A percentile compares a stretch with the other conserved stretches of the same genome.
These are phyloP conservation scores for Tephrocybe rancida DNA, from an alignment of 768 basidiomycete genomes.

Conservation along the genomic window DNA sequence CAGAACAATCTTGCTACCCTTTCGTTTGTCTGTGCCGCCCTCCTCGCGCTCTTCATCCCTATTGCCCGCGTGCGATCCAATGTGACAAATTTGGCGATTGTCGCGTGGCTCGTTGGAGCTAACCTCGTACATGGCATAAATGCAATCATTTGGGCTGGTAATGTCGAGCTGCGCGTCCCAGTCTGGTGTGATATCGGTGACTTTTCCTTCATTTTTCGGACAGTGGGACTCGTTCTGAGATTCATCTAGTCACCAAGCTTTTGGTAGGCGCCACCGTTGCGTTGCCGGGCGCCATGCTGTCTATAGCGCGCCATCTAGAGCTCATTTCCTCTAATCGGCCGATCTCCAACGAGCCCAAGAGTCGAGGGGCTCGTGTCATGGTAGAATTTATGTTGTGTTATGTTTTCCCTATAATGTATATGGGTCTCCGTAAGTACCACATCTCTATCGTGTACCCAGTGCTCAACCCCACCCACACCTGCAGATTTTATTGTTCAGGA, in stretches of 20 bases:
- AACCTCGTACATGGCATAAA: constrained; percentile 60
- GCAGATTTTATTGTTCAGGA: constrained; percentile 61
- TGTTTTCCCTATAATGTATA: constrained; percentile 56
- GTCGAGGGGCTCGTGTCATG: constrained; percentile 41
- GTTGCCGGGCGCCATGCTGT: constrained; percentile 60
- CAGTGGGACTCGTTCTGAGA: background rate
- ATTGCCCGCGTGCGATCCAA: constrained; percentile 48
- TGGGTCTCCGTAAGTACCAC: constrained; percentile 55
- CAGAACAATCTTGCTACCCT: constrained; percentile 36
- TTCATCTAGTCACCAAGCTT: constrained; percentile 54
- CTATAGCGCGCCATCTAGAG: constrained; percentile 57
- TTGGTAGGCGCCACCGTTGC: constrained; percentile 54
- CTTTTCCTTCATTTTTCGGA: constrained; percentile 19
- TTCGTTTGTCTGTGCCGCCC: constrained; percentile 45
- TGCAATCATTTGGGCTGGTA: constrained; percentile 62
- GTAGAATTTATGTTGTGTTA: constrained; percentile 53
- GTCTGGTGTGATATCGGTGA: constrained; percentile 82
- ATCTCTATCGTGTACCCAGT: background rate
- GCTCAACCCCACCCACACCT: background rate
- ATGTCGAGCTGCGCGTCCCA: constrained; percentile 41
- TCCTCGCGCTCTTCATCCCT: constrained; percentile 43
- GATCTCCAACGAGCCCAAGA: constrained; percentile 30
- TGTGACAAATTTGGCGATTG: constrained; percentile 48
- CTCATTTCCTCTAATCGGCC: constrained; percentile 48
- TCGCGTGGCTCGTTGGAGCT: constrained; percentile 50